These are phyloP conservation scores for Gymnopilus junonius DNA, from an alignment of 768 basidiomycete genomes.

Conservation along the genomic window DNA sequence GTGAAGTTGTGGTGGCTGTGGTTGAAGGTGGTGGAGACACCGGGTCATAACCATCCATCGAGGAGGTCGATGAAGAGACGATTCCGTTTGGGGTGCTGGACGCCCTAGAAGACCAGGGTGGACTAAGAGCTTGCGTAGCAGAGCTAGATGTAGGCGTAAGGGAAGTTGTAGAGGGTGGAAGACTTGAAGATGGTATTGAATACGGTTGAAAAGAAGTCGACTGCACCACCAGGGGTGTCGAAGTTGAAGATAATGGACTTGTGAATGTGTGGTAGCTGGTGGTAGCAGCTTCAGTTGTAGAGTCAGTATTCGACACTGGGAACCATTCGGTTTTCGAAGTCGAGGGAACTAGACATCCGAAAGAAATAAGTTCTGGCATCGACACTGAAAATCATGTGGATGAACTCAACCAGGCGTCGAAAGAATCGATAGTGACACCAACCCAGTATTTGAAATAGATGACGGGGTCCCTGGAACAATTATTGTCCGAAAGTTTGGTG, in stretches of 20 bases:
- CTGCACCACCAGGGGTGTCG: neutral
- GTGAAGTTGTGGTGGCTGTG: neutral
- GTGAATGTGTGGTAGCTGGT: neutral
- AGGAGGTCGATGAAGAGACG: neutral
- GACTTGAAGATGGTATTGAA: neutral
- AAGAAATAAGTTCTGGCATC: constrained; percentile 2
- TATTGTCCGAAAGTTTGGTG: constrained; percentile 7
- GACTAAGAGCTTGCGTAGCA: too few species aligned
- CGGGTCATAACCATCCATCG: neutral
- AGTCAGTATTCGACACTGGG: neutral
- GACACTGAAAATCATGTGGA: neutral
- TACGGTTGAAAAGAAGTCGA: neutral
- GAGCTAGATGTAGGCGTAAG: neutral
- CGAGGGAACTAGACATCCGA: constrained; percentile 2
- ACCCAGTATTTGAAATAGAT: constrained; percentile 11
- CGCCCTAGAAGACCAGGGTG: neutral
- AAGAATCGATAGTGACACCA: neutral
- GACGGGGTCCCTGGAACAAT: too few species aligned
- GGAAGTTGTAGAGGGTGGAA: neutral
- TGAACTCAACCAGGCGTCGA: constrained; percentile 18
- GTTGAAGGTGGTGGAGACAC: neutral
- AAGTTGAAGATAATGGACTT: neutral
- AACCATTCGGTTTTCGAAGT: neutral
- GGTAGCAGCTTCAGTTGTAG: neutral
- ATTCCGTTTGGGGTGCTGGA: neutral